Conservation (phyloP, 1,284 basidiomycete species). For the Cutaneotrichosporon sp. region DNA sequence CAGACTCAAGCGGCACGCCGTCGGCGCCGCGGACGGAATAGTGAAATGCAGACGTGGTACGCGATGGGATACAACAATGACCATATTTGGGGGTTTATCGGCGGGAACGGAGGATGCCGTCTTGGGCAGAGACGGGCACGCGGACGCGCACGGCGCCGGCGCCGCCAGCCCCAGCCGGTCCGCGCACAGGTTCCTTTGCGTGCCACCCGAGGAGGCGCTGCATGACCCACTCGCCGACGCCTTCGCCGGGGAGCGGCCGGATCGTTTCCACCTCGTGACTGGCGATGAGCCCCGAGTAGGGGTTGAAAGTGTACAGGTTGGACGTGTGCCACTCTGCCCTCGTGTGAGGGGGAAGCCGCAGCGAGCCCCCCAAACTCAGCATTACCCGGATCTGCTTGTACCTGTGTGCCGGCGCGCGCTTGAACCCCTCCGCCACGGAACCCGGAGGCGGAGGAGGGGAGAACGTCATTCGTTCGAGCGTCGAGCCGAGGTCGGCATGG, state of each 20-base stretch:
- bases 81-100: too few species aligned
- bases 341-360: conserved; percentile 40
- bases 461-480: conserved; percentile 42
- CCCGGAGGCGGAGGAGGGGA: conserved; percentile 20
- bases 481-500: conserved; percentile 37
- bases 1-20: too few species aligned
- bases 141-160: neutral
- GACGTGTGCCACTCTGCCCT: conserved; percentile 44
- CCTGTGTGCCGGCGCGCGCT: conserved; percentile 18
- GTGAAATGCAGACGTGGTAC: too few species aligned
- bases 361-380: conserved; percentile 35
- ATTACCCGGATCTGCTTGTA: conserved; percentile 42
- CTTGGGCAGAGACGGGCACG: neutral
- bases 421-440: conserved; percentile 10
- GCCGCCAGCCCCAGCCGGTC: neutral
- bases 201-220: conserved; percentile 32
- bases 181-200: neutral
- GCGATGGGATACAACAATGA: too few species aligned
- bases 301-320: conserved; percentile 48
- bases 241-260: conserved; percentile 47
- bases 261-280: conserved; percentile 48
- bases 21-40: too few species aligned
- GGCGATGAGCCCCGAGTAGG: conserved; percentile 43
- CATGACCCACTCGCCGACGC: conserved; percentile 45
- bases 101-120: neutral